Base-by-base conservation (phyloP, 2,329 filamentous ascomycete species). In the Cordyceps cicadae region DNA sequence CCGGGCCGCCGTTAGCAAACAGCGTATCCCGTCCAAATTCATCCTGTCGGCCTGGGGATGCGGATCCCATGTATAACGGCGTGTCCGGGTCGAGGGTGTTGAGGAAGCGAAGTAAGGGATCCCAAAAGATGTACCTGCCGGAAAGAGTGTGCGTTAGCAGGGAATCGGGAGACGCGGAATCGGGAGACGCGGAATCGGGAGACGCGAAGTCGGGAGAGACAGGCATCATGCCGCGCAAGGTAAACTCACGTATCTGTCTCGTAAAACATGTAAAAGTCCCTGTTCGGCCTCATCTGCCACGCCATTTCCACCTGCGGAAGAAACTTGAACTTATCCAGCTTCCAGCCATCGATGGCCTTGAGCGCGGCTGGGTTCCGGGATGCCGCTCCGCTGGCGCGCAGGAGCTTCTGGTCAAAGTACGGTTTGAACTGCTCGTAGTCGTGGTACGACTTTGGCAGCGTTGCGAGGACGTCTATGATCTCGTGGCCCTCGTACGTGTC, bases 271-370 rank as follows among this genome's bases (percentile, higher is more conserved):
- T 81, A 83, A 76, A 81, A 83, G 34, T 79, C 73, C 50, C 77
- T 76, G n/a, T 75, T 70, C 3, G 76, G 76, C 41, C 77, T 78
- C 59, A 72, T 68, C 39, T 72, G 69, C 70, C 79, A 81, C 1
- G 80, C 77, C 34, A 76, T 70, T 62, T 82, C 78, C 5, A 84
- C 71, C 76, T 81, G 80, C 41, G 81, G 79, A 24, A 84, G 67
- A 63, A 83, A 83, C 68, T 84, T 84, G 75, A 78, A 84, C 66
- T 80, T 81, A 69, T 84, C 81, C 49, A 83, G 72, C 26, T 70
- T 75, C 81, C 81, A 83, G 3, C 80, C 80, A 45, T 69, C 72
- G 62, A 72, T 71, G 29, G 62, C 72, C 69, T 55, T 64, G 29
- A 65, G 71, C 8, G 66, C 67, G 62, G 69, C 67, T 60, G 63